Base-by-base conservation (phyloP, 164 flowering plant genomes). In the Buxus sempervirens region DNA sequence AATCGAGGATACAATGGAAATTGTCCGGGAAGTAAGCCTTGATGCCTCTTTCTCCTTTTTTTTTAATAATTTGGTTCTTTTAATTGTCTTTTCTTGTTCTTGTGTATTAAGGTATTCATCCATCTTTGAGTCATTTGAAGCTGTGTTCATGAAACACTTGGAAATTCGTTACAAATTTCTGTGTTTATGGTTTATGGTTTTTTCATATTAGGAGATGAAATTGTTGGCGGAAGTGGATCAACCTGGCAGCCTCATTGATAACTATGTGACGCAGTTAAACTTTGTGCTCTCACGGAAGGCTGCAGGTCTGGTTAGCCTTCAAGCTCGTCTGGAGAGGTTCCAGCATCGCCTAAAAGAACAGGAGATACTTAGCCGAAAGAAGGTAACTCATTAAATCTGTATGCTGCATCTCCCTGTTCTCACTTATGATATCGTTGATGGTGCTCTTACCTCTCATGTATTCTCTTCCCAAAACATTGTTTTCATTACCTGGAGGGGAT, bases 1-100 rank as follows among this genome's bases (percentile, higher is more conserved):
- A 80, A 91, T 96, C 63, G 99, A 96, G 82, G 96, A 96, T 66
- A 93, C 97, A 0, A 93, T 93, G 96, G 98, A 93, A 76, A 91
- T 96, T 70, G 99, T 96, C 67, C 96, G 98, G 26, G 99, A 96
- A 78, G 99, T 90, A 87, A 84, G 95, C 76, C 23, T 66, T 0
- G 63, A 22, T 51, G 15, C 18, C 9, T 58, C 16, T 67, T 48
- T 59, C 48, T 32, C 24, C 12, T 59, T 65, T 3, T 20, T 13
- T 22, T 51, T 20, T 45, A 45, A 6, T 45, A 45, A 32, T 3
- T 32, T 45, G 45, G 12, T 41, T 41, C 12, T 15, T 45, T 15
- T 45, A 45, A 1, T 10, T 45, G 14, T 1, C 12, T 10, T 10
- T 45, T 10, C 16, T 1, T 45, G 12, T 10, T 10, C 16, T 10